Percentiles rank a stretch among this genome's conserved stretches.
Conservation (phyloP, 306 rosid genomes). For the Cicer judaicum region DNA sequence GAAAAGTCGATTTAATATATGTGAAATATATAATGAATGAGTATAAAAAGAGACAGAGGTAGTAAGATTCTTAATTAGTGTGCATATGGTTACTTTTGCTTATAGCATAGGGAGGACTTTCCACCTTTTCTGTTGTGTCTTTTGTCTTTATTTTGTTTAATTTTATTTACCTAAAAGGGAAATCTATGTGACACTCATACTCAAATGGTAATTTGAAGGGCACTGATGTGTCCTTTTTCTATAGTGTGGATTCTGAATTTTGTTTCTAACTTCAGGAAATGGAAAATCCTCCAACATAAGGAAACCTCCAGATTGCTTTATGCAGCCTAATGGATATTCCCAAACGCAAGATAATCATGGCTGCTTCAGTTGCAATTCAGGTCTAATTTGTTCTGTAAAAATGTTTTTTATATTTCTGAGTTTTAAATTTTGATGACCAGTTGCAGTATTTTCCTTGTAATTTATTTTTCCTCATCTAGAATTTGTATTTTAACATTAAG, state of each 20-base stretch:
- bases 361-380: constrained; percentile 74
- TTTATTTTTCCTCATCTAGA: constrained; percentile 18
- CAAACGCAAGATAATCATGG: constrained; percentile 62
- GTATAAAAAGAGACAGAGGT: too few species aligned
- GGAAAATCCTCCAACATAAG: constrained; percentile 62
- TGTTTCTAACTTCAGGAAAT: constrained; percentile 55
- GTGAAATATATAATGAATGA: too few species aligned
- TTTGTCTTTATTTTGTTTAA: neutral
- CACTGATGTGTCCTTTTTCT: constrained; percentile 13
- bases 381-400: constrained; percentile 50
- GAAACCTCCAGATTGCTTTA: constrained; percentile 57
- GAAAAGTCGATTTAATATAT: too few species aligned
- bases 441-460: constrained; percentile 29
- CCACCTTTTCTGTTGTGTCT: constrained; percentile 5
- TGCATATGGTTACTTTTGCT: too few species aligned
- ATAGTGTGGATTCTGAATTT: constrained; percentile 41
- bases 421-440: constrained; percentile 17
- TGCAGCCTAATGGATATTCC: constrained; percentile 68
- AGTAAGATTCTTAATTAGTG: too few species aligned
- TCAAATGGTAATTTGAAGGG: neutral
- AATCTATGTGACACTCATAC: neutral
- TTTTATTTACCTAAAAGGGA: neutral
- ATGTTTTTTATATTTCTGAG: constrained; percentile 23
- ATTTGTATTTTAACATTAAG: neutral
- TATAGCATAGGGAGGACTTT: neutral